Evolutionary conservation across 2,329 filamentous ascomycete species (phyloP), one percentile per base, ranked within the genome.

Genomic region (Colletotrichum zoysiae): DNA sequence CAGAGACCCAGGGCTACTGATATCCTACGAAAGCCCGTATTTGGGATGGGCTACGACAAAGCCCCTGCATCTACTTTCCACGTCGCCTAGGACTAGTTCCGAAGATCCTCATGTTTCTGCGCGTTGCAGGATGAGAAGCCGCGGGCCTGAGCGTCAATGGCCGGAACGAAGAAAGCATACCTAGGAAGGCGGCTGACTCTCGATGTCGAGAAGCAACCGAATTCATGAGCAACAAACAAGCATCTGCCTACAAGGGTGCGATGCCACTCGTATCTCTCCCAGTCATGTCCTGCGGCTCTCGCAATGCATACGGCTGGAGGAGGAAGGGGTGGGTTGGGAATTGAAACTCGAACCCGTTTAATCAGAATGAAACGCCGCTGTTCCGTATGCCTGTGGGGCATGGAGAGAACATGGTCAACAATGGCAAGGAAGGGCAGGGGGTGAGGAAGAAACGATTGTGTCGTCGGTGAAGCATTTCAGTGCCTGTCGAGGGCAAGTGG

Each of bases 1-100:
- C 44, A 18, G 46, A 55, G 35, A 40, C 46, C 14, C 14, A 53
- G 38, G 53, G 68, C 38, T 30, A 51, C 59, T 64, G 69, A 56
- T 71, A 23, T 71, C 65, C 58, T 55, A 20, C 23, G 55, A 35
- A 69, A 50, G 65, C 70, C 70, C 70, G 70, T 72, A 70, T 64
- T 64, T 70, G 65, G 56, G 70, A 72, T 55, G 70, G 66, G 20
- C 33, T 30, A 64, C 33, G 66, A 70, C 53, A 60, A 35, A 26
- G 12, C 23, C 55, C 46, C n/a, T 66, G 33, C 48, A n/a, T 44
- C 12, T 11, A 35, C 46, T n/a, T 33, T n/a, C 18, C 55, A 55
- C 46, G 46, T 55, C 55, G 18, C 46, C 33, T 8, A 11, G 30
- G n/a, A 55, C 70, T 60, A 69, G 59, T 18, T 55, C 26, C 60